Evolutionary conservation across 2,329 filamentous ascomycete species (phyloP).

Genomic region (Fonsecaea erecta): DNA sequence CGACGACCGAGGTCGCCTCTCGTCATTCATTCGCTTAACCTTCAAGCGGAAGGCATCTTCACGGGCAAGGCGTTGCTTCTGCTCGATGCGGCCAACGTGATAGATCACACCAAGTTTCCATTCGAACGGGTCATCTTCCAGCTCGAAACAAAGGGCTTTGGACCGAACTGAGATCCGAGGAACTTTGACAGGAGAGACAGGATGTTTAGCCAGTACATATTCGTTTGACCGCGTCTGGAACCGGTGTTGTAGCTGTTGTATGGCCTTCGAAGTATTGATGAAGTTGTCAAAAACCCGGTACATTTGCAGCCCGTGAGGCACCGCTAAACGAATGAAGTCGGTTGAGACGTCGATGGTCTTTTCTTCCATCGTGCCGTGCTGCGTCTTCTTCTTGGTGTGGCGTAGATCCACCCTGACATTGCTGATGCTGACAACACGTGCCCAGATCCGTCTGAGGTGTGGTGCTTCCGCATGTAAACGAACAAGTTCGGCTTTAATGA

Average conservation of each 20-base stretch:
- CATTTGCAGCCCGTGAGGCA: constrained; percentile 89
- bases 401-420: constrained; percentile 78
- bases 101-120: constrained; percentile 98
- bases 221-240: constrained; percentile 87
- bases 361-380: constrained; percentile 68
- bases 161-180: constrained; percentile 84
- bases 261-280: constrained; percentile 83
- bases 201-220: constrained; percentile 82
- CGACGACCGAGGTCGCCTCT: constrained; percentile 58
- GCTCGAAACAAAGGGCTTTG: constrained; percentile 82
- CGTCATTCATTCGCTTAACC: constrained; percentile 78
- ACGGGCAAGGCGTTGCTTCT: constrained; percentile 84
- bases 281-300: constrained; percentile 93
- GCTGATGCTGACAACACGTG: constrained; percentile 82
- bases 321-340: constrained; percentile 83
- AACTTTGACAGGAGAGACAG: constrained; percentile 82
- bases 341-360: constrained; percentile 81
- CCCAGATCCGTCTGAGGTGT: constrained; percentile 81
- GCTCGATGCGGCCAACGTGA: constrained; percentile 82
- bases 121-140: constrained; percentile 96
- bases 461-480: constrained; percentile 89
- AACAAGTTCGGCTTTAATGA: constrained; percentile 74
- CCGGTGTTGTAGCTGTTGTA: constrained; percentile 88
- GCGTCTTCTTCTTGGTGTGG: constrained; percentile 71
- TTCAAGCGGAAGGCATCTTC: constrained; percentile 91